Evolutionary conservation across 768 basidiomycete genomes (phyloP).

Genomic region (Leccinum uliginosum): DNA sequence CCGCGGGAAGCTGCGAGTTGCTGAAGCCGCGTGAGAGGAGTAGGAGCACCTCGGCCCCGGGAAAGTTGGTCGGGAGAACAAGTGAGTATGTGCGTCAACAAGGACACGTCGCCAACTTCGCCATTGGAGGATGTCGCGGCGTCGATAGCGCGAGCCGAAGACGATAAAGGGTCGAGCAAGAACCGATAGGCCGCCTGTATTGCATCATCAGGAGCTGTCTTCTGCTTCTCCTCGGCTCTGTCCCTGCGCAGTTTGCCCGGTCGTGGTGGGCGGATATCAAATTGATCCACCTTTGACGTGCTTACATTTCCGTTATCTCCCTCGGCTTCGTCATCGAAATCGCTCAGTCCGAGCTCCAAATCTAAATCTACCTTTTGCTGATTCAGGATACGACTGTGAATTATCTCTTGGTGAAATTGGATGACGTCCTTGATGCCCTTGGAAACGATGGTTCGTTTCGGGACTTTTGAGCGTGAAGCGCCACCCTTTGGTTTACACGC

Average conservation of each 20-base stretch:
- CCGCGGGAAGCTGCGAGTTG: constrained; percentile 56
- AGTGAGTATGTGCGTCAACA: constrained; percentile 54
- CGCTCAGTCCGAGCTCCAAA: constrained; percentile 34
- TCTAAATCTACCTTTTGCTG: constrained; percentile 34
- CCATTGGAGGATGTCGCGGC: constrained; percentile 7
- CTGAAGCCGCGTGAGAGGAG: constrained; percentile 61
- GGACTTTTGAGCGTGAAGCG: constrained; percentile 52
- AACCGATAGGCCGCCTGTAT: constrained; percentile 50
- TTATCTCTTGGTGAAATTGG: constrained; percentile 61
- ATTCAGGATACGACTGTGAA: constrained; percentile 38
- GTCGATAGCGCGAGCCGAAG: constrained; percentile 21
- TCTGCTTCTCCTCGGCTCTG: constrained; percentile 4
- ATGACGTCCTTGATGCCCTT: constrained; percentile 67
- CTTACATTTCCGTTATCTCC: constrained; percentile 16
- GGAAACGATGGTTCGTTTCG: constrained; percentile 63
- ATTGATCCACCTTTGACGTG: neutral
- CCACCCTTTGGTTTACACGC: constrained; percentile 26
- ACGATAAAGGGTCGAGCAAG: constrained; percentile 54
- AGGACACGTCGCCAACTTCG: constrained; percentile 22
- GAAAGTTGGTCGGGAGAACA: constrained; percentile 31
- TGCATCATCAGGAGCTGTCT: constrained; percentile 15
- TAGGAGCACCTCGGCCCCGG: constrained; percentile 20
- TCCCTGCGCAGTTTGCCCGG: constrained; percentile 31
- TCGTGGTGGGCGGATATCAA: constrained; percentile 1
- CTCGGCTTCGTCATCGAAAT: constrained; percentile 30